phyloP scores from a whole-genome alignment of 2,329 filamentous ascomycete genomes.

The Exophiala calicioides region DNA sequence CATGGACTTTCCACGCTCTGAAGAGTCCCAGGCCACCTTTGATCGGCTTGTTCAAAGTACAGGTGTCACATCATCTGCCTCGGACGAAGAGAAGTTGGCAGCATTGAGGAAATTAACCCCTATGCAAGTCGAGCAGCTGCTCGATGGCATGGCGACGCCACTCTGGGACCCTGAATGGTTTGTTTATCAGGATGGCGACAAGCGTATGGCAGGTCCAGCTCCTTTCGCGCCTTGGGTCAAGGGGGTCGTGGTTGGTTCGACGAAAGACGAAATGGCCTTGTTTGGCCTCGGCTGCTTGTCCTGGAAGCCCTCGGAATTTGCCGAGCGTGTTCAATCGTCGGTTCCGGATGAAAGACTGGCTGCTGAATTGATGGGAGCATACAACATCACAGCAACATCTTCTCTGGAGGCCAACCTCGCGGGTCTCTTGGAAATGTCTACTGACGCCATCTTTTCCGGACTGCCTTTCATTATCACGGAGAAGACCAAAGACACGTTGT shows the following conservation, averaged over 20 bases:
- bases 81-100: conserved; percentile 16
- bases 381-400: conserved; percentile 8
- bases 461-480: conserved; percentile 16
- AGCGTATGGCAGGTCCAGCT: conserved; percentile 15
- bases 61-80: conserved; percentile 5
- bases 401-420: conserved; percentile 7
- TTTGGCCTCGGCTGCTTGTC: conserved; percentile 12
- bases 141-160: conserved; percentile 12
- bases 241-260: conserved; percentile 12
- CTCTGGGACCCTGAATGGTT: conserved; percentile 19
- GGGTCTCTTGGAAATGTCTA: conserved; percentile 16
- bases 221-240: conserved; percentile 19
- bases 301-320: conserved; percentile 11
- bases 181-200: conserved; percentile 16
- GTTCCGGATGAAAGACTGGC: conserved; percentile 8
- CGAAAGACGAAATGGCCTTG: conserved; percentile 13
- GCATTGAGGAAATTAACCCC: conserved; percentile 11
- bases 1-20: conserved; percentile 14
- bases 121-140: conserved; percentile 7
- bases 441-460: conserved; percentile 14
- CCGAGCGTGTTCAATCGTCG: conserved; percentile 7
- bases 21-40: conserved; percentile 18
- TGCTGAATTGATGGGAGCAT: conserved; percentile 10
- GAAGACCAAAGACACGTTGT: neutral
- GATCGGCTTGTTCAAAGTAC: conserved; percentile 14